Conservation (phyloP, 441 rosid species). For the Erysimum cheiri region DNA sequence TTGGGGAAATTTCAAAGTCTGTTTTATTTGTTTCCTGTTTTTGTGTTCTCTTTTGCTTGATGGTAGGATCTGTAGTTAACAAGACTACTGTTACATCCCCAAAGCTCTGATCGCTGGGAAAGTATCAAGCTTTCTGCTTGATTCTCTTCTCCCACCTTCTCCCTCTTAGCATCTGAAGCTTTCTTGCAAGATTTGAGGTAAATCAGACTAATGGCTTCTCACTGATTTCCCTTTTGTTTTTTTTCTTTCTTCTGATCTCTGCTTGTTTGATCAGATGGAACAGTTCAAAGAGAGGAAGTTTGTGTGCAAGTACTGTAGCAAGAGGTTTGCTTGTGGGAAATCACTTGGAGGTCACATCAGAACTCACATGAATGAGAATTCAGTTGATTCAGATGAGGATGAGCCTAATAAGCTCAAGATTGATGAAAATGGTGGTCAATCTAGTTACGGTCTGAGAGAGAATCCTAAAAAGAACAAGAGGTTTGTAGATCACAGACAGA, state of each 20-base stretch:
- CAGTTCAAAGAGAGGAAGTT: conserved; percentile 63
- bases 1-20: conserved; percentile 47
- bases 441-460: conserved; percentile 72
- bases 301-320: conserved; percentile 78
- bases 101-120: conserved; percentile 46
- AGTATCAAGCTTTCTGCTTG: conserved; percentile 53
- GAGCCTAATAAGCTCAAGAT: conserved; percentile 46
- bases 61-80: conserved; percentile 78
- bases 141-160: conserved; percentile 42
- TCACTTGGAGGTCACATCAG: conserved; percentile 93
- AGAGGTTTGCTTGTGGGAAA: conserved; percentile 83
- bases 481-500: conserved; percentile 58
- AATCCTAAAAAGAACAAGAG: conserved; percentile 76
- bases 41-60: conserved; percentile 44
- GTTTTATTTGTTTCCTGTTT: conserved; percentile 46
- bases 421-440: conserved; percentile 57
- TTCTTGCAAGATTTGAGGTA: conserved; percentile 50
- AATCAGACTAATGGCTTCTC: conserved; percentile 40
- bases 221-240: conserved; percentile 24
- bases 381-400: conserved; percentile 50
- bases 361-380: conserved; percentile 67
- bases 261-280: conserved; percentile 55
- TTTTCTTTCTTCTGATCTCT: conserved; percentile 28
- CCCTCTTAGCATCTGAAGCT: conserved; percentile 30
- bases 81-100: conserved; percentile 62